Evolutionary conservation across 768 basidiomycete genomes (phyloP), one percentile per base, ranked within the genome.

Genomic region (Podaxis carcinomalis): DNA sequence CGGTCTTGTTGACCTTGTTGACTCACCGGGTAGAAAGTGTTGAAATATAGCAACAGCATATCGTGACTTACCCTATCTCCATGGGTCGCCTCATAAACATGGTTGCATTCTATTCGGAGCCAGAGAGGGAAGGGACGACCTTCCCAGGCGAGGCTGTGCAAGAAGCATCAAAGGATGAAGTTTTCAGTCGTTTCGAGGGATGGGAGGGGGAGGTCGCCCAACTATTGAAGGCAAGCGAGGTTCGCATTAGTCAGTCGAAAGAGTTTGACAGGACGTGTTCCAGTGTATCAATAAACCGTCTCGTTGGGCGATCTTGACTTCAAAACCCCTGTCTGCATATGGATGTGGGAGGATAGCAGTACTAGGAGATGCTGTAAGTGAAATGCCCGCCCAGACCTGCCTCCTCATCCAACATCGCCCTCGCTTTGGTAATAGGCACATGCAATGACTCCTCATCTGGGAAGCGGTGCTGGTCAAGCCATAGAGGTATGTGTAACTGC

Each of bases 391-490:
- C 35, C 53, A n/a, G 56, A 10, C n/a, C 11, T 14, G 2, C 55
- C 28, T 7, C 35, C n/a, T 6, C 19, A 11, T 44, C 28, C 37
- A 54, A 19, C 4, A 32, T 46, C 25, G 16, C 11, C 7, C 7
- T 27, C 6, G 7, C 52, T 19, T 6, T 32, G 44, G 13, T 19
- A 28, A 39, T 51, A 73, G 74, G 77, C 79, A 39, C 79, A 81
- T 66, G 78, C 78, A 9, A 80, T 80, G 78, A 70, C 72, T 2
- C 75, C 80, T 5, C 77, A 79, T 68, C 74, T 77, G 60, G 80
- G 78, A n/a, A 77, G 78, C 7, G 79, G 79, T 28, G 79, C 80
- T n/a, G 80, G 79, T 3, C 78, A 80, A 66, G 79, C 79, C 9
- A 75, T 80, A 42, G 79, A 81, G 65, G 77, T 75, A 62, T 13